A percentile compares a stretch with the other conserved stretches of the same genome.
Evolutionary conservation across 1,284 basidiomycete genomes (phyloP).

Genomic region (Cutaneotrichosporon sp.): DNA sequence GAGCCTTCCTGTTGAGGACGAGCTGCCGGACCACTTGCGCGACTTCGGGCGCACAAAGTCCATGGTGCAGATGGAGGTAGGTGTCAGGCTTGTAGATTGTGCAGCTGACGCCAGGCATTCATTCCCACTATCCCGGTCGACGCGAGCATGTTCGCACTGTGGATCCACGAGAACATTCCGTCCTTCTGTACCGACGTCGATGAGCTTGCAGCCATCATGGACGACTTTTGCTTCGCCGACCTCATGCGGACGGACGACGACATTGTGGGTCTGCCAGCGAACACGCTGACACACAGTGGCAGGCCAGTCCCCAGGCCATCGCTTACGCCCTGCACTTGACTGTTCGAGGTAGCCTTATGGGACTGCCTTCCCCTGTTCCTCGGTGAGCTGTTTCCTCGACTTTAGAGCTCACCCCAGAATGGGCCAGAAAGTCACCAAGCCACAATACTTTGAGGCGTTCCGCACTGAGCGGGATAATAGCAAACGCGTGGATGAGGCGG

Average conservation of each 20-base stretch:
- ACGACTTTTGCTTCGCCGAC: slow-evolving; percentile 77
- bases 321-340: slow-evolving; percentile 80
- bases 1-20: slow-evolving; percentile 50
- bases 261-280: slow-evolving; percentile 57
- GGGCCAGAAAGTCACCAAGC: slow-evolving; percentile 65
- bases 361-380: slow-evolving; percentile 77
- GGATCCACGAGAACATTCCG: slow-evolving; percentile 88
- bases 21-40: slow-evolving; percentile 56
- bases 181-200: slow-evolving; percentile 76
- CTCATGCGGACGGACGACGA: slow-evolving; percentile 63
- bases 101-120: slow-evolving; percentile 26
- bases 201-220: slow-evolving; percentile 64
- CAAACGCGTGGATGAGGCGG: slow-evolving; percentile 38
- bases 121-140: slow-evolving; percentile 84
- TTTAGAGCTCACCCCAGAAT: slow-evolving; percentile 16
- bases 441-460: slow-evolving; percentile 51
- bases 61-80: slow-evolving; percentile 73
- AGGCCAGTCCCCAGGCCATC: slow-evolving; percentile 57
- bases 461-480: slow-evolving; percentile 40
- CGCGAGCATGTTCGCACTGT: slow-evolving; percentile 77
- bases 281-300: slow-evolving; percentile 55
- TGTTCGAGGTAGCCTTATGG: slow-evolving; percentile 70
- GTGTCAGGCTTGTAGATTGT: slow-evolving; percentile 23
- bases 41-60: slow-evolving; percentile 65
- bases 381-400: slow-evolving; percentile 48